Percentiles rank a stretch among this genome's conserved stretches.
phyloP scores from a whole-genome alignment of 352 stramenopile genomes.

The Pythium brassicae region DNA sequence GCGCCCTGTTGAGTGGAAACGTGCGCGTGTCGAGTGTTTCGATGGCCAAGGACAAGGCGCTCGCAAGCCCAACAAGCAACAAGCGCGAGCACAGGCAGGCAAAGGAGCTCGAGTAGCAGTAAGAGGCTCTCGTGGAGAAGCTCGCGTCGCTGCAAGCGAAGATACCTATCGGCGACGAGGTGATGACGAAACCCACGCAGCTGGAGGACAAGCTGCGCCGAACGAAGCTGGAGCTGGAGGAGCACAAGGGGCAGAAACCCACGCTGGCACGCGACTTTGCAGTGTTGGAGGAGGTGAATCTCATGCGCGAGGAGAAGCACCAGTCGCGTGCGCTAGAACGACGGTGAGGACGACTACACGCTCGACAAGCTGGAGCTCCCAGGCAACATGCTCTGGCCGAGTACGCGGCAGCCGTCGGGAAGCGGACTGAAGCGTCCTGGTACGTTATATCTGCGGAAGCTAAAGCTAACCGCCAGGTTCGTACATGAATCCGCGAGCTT shows the following conservation, averaged over 20 bases:
- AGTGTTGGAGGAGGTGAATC: constrained; percentile 91
- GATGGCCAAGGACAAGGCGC: constrained; percentile 74
- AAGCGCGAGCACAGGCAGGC: constrained; percentile 83
- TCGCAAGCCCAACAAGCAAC: constrained; percentile 89
- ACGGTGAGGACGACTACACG: constrained; percentile 75
- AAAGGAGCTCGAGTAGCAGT: constrained; percentile 59
- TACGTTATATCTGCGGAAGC: no score
- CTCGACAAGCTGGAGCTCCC: constrained; percentile 72
- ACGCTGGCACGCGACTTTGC: constrained; percentile 88
- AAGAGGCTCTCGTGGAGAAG: constrained; percentile 80
- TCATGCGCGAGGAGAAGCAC: constrained; percentile 91
- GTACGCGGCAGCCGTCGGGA: constrained; percentile 61
- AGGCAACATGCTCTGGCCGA: constrained; percentile 55
- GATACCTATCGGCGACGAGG: constrained; percentile 88
- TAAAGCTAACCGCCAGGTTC: no score
- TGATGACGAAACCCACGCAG: constrained; percentile 93
- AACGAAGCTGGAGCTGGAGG: constrained; percentile 91
- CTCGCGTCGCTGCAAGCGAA: constrained; percentile 91
- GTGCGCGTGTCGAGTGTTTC: no score
- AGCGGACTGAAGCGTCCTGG: constrained; percentile 65
- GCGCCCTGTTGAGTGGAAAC: no score
- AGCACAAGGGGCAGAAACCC: constrained; percentile 84
- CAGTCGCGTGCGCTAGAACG: constrained; percentile 62
- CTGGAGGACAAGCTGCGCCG: constrained; percentile 93
- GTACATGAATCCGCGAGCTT: no score